Percentiles rank a stretch among this genome's conserved stretches.
phyloP scores from a whole-genome alignment of 2,329 filamentous ascomycete genomes.

The Keithomyces neogunnii region DNA sequence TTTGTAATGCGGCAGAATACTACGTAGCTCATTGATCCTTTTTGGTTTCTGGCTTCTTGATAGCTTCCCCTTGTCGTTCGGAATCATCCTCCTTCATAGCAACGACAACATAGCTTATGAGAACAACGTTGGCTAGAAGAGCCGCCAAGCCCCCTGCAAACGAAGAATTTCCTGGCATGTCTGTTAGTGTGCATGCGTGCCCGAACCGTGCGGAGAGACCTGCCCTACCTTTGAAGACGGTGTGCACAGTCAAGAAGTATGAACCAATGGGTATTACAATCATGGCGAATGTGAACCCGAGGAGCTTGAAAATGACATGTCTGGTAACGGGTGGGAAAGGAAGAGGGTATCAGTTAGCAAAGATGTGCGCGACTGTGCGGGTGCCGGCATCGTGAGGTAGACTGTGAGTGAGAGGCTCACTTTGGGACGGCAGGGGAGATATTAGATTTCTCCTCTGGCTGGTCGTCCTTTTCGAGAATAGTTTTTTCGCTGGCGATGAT shows the following conservation, averaged over 20 bases:
- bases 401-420: constrained; percentile 37
- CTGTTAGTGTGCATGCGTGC: constrained; percentile 1
- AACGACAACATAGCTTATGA: constrained; percentile 84
- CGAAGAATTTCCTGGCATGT: constrained; percentile 69
- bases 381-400: background rate
- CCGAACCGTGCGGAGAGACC: background rate
- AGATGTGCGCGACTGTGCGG: background rate
- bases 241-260: constrained; percentile 75
- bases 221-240: constrained; percentile 63
- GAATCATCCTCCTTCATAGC: constrained; percentile 78
- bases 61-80: constrained; percentile 30
- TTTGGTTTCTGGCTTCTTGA: constrained; percentile 35
- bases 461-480: constrained; percentile 52
- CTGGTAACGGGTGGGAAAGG: constrained; percentile 31
- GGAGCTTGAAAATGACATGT: constrained; percentile 80
- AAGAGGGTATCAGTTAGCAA: background rate
- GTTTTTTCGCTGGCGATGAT: constrained; percentile 59
- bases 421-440: constrained; percentile 76
- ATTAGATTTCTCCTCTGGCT: constrained; percentile 51
- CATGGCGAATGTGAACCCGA: constrained; percentile 90
- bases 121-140: constrained; percentile 81
- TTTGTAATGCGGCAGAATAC: too few species aligned
- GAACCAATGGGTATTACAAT: constrained; percentile 76
- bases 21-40: constrained; percentile 33
- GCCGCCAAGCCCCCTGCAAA: constrained; percentile 80